phyloP scores from a whole-genome alignment of 768 basidiomycete species.

The Cystofilobasidium macerans region DNA sequence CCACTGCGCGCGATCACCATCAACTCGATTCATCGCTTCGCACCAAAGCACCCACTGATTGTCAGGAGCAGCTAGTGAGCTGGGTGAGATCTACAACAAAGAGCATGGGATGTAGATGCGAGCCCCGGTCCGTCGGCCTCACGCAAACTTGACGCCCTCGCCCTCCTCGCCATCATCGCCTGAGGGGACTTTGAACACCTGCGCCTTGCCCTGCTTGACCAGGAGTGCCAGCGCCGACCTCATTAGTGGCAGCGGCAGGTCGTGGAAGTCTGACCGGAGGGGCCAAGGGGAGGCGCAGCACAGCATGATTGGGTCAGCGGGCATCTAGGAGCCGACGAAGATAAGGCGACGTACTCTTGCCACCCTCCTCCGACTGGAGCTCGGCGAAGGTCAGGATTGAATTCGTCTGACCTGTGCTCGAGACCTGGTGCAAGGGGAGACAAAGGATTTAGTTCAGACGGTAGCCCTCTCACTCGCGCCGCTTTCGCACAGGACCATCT shows the following conservation, averaged over 20 bases:
- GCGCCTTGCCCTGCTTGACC: conserved; percentile 40
- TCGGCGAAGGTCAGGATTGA: conserved; percentile 43
- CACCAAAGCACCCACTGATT: too few relatives aligned
- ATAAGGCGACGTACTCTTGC: neutral
- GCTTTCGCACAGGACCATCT: neutral
- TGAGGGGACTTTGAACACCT: conserved; percentile 39
- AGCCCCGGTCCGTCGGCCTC: neutral
- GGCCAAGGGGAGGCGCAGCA: too few relatives aligned
- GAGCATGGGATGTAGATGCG: too few relatives aligned
- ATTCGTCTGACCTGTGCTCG: conserved; percentile 38
- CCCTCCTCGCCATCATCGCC: conserved; percentile 33
- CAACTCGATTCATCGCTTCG: too few relatives aligned
- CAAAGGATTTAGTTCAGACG: neutral
- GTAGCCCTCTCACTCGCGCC: neutral
- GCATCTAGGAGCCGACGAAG: neutral
- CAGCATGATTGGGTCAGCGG: neutral
- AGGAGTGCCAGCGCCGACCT: conserved; percentile 39
- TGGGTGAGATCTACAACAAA: too few relatives aligned
- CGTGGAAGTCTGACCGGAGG: conserved; percentile 37
- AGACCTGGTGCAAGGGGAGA: conserved; percentile 30
- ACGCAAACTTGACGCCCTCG: conserved; percentile 42
- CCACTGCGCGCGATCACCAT: too few relatives aligned
- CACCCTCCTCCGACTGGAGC: conserved; percentile 30
- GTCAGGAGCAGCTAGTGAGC: too few relatives aligned
- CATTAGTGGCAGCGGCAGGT: conserved; percentile 37